Conservation (phyloP, 306 rosid species). For the Citrullus amarus region DNA sequence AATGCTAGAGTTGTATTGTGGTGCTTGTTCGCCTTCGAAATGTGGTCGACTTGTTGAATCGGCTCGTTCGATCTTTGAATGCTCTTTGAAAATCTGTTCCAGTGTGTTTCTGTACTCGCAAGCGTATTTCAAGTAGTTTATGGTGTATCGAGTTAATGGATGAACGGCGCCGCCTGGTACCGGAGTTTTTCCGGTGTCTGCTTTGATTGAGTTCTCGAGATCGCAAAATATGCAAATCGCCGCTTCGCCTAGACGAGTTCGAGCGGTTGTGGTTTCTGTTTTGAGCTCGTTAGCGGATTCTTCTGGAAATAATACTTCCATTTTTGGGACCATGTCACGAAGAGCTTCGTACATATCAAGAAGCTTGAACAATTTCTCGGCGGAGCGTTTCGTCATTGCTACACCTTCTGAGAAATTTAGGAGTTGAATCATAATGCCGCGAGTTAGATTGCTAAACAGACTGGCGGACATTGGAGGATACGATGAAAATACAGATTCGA, state of each 20-base stretch:
- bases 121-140: constrained; percentile 65
- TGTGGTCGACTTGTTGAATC: constrained; percentile 31
- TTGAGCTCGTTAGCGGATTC: constrained; percentile 25
- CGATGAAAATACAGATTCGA: constrained; percentile 18
- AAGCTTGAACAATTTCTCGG: constrained; percentile 49
- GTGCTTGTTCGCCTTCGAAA: background rate
- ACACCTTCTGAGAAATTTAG: constrained; percentile 48
- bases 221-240: constrained; percentile 44
- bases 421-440: constrained; percentile 30
- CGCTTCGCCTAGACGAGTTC: constrained; percentile 35
- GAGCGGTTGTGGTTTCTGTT: constrained; percentile 23
- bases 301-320: constrained; percentile 21
- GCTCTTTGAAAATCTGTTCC: constrained; percentile 48
- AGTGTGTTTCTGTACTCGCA: constrained; percentile 65
- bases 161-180: constrained; percentile 74
- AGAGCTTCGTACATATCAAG: constrained; percentile 56
- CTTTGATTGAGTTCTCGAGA: constrained; percentile 51
- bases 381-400: constrained; percentile 42
- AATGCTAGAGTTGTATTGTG: background rate
- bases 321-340: constrained; percentile 19
- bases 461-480: constrained; percentile 1
- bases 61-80: constrained; percentile 26
- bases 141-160: constrained; percentile 69
- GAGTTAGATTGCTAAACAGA: constrained; percentile 31
- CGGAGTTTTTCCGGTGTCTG: constrained; percentile 41